These are phyloP conservation scores for Trichophyton mentagrophytes DNA, from an alignment of 2,329 filamentous ascomycete species.

Conservation along the genomic window DNA sequence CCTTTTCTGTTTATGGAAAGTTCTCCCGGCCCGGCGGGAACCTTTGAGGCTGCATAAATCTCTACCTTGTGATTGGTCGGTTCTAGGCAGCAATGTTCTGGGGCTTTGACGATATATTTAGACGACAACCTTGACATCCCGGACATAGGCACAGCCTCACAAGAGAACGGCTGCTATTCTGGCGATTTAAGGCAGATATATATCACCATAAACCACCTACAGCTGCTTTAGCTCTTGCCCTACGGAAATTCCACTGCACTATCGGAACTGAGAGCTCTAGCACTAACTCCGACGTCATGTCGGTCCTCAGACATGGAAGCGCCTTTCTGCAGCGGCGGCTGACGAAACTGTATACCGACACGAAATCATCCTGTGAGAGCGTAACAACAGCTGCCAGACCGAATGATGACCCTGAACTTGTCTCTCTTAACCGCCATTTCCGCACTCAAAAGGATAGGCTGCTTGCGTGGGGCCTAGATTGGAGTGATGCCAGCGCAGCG, in stretches of 20 bases:
- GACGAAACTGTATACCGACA: constrained; percentile 51
- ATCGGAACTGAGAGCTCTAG: not conserved
- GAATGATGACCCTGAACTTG: constrained; percentile 40
- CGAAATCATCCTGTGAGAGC: constrained; percentile 48
- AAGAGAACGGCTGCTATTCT: not conserved
- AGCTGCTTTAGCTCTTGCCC: not conserved
- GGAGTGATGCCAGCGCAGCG: constrained; percentile 48
- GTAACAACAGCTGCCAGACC: constrained; percentile 39
- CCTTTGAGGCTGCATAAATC: constrained; percentile 3
- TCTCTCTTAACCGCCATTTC: constrained; percentile 46
- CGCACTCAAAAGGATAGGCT: constrained; percentile 52
- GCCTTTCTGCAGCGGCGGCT: constrained; percentile 38
- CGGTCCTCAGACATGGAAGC: constrained; percentile 34
- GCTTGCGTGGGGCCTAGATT: constrained; percentile 53
- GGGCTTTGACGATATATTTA: not conserved
- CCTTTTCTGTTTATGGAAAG: not conserved
- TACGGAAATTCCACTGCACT: not conserved
- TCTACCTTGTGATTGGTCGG: not conserved
- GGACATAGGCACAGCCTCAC: not conserved
- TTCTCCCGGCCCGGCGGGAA: not conserved
- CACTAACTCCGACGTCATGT: constrained; percentile 23
- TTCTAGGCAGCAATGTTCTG: constrained; percentile 5
- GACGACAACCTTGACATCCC: not conserved
- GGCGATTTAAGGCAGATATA: not conserved
- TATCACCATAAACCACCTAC: not conserved